Percentiles rank a stretch among this genome's conserved stretches.
phyloP scores from a whole-genome alignment of 495 filamentous ascomycete species.

The Trichoderma reesei region DNA sequence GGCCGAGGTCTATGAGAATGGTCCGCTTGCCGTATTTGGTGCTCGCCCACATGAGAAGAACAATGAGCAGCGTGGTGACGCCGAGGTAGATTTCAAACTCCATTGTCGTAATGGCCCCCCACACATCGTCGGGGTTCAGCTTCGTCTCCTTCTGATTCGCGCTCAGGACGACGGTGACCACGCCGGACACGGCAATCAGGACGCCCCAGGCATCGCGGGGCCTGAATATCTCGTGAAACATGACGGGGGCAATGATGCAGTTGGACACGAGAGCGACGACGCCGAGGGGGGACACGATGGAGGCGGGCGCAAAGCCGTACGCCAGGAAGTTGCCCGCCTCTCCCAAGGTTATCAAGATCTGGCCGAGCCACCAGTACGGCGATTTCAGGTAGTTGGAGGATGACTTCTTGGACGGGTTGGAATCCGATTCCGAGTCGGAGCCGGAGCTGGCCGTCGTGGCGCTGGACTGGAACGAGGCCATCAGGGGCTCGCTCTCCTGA shows the following conservation, averaged over 20 bases:
- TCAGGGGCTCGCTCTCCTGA: constrained; percentile 40
- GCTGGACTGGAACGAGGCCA: constrained; percentile 34
- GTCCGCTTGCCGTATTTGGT: constrained; percentile 67
- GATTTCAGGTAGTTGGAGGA: constrained; percentile 62
- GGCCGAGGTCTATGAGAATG: constrained; percentile 87
- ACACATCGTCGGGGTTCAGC: constrained; percentile 82
- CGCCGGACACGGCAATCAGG: constrained; percentile 69
- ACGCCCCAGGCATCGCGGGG: constrained; percentile 83
- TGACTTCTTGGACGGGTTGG: constrained; percentile 18
- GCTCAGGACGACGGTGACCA: constrained; percentile 88
- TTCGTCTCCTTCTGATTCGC: constrained; percentile 84
- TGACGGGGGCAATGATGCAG: constrained; percentile 85
- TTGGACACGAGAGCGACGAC: constrained; percentile 94
- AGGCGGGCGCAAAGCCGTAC: constrained; percentile 97
- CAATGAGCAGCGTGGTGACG: constrained; percentile 62
- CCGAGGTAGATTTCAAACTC: constrained; percentile 88
- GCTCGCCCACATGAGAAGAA: constrained; percentile 70
- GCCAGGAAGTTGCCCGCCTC: constrained; percentile 95
- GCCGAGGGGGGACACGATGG: constrained; percentile 91
- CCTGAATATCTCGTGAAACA: constrained; percentile 85
- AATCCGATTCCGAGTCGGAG: constrained; percentile 21
- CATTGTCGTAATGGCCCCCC: constrained; percentile 76
- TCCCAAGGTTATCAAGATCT: constrained; percentile 82
- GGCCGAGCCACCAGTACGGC: constrained; percentile 92
- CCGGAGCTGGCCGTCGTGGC: constrained; percentile 28